Evolutionary conservation across 2,329 filamentous ascomycete genomes (phyloP).

Genomic region (Drechslera avenae): DNA sequence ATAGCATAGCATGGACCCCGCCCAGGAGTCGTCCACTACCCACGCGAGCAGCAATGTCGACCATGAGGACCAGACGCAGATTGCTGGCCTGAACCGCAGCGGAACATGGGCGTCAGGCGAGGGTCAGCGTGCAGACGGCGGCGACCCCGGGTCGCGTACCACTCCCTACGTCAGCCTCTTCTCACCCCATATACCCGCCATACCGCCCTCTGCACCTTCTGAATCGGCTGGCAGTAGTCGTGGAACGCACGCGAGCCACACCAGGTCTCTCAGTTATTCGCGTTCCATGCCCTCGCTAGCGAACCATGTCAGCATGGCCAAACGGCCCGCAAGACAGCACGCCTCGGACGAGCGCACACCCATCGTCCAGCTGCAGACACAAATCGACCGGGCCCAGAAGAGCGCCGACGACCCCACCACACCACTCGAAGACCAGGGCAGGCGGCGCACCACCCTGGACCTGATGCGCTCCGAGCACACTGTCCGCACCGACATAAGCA

Average conservation of each 20-base stretch:
- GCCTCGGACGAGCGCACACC: slow-evolving; percentile 35
- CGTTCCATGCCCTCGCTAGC: slow-evolving; percentile 39
- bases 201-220: slow-evolving; percentile 20
- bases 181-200: slow-evolving; percentile 29
- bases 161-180: slow-evolving; percentile 36
- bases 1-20: slow-evolving; percentile 25
- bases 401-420: slow-evolving; percentile 56
- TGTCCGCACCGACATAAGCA: slow-evolving; percentile 52
- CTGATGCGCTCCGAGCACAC: slow-evolving; percentile 44
- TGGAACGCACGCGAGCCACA: slow-evolving; percentile 16
- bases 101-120: slow-evolving; percentile 23
- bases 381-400: slow-evolving; percentile 54
- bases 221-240: slow-evolving; percentile 8
- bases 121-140: slow-evolving; percentile 14
- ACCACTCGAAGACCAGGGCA: slow-evolving; percentile 41
- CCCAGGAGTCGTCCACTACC: slow-evolving; percentile 20
- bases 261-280: slow-evolving; percentile 30
- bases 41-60: slow-evolving; percentile 17
- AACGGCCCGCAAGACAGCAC: slow-evolving; percentile 37
- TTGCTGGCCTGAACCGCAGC: slow-evolving; percentile 8
- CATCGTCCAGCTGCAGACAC: slow-evolving; percentile 38
- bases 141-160: slow-evolving; percentile 12
- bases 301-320: slow-evolving; percentile 28
- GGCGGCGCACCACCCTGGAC: slow-evolving; percentile 33
- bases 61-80: slow-evolving; percentile 14